Percentiles rank a stretch among this genome's conserved stretches.
These are phyloP conservation scores for Aspergillus bertholletiae DNA, from an alignment of 495 filamentous ascomycete genomes.

Conservation along the genomic window DNA sequence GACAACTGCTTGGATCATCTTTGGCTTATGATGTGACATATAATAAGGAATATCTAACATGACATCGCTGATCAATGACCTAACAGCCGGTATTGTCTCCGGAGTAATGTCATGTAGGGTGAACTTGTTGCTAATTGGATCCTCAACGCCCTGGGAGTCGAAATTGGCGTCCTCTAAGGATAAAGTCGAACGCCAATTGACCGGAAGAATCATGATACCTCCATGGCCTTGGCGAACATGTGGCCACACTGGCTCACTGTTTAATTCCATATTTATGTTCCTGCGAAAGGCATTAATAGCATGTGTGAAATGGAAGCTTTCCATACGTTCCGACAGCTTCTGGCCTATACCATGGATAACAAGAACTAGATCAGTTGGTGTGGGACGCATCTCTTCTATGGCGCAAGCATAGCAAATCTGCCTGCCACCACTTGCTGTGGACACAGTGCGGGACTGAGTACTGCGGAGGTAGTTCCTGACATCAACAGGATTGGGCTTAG, in stretches of 20 bases:
- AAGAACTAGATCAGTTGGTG: conserved; percentile 81
- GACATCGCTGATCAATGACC: conserved; percentile 89
- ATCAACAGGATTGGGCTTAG: conserved; percentile 46
- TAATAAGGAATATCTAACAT: conserved; percentile 98
- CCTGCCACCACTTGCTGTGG: conserved; percentile 21
- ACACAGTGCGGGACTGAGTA: conserved; percentile 27
- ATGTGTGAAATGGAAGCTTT: conserved; percentile 96
- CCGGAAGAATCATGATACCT: conserved; percentile 70
- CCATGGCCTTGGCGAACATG: conserved; percentile 68
- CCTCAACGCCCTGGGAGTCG: conserved; percentile 39
- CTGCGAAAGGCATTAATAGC: conserved; percentile 89
- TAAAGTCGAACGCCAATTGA: conserved; percentile 87
- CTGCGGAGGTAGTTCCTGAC: conserved; percentile 47
- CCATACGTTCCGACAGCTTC: conserved; percentile 91
- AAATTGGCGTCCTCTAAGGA: conserved; percentile 75
- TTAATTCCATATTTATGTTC: conserved; percentile 79
- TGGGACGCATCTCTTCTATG: conserved; percentile 61
- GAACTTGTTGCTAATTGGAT: conserved; percentile 60
- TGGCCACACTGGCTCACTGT: conserved; percentile 65
- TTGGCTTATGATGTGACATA: conserved; percentile 89
- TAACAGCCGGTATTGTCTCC: conserved; percentile 80
- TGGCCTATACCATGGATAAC: conserved; percentile 96
- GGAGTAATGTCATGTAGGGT: conserved; percentile 87
- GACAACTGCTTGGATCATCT: conserved; percentile 89
- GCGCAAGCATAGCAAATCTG: conserved; percentile 48